Base-by-base conservation (phyloP, 2,329 filamentous ascomycete species). In the Aspergillus tubingensis region DNA sequence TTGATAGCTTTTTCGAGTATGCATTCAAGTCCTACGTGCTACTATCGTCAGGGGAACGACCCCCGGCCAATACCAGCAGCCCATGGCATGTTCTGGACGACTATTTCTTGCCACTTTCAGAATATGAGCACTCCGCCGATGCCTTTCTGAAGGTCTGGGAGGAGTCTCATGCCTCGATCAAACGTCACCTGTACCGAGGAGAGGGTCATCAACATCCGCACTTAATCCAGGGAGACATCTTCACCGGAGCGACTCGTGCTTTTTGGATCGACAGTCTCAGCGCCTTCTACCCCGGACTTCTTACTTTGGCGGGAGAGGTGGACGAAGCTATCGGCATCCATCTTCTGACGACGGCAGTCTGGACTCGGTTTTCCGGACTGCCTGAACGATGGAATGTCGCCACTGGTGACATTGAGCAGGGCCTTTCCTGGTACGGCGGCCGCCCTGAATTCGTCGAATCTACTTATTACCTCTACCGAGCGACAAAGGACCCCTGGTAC, bases 1-100 rank as follows among this genome's bases (percentile, higher is more conserved):
- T 96, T 70, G 95, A 99, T 79, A 97, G 93, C 77, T 99, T 99
- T 79, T 98, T 96, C 71, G 95, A 99, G 78, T 99, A 99, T 76
- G 93, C 95, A 3, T 84, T 98, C 70, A 99, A 99, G 77, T 92
- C 92, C 17, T 88, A 96, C 72, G 91, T 99, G 61, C 79, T 99
- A 23, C 85, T 98, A 21, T 96, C 94, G 2, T 91, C 91, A 1
- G 86, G 90, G 60, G 83, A 75, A 25, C 73, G 70, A 19, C 72
- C 75, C 10, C 62, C 64, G 3, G 72, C 72, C 52, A 68, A 77
- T 53, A 44, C 57, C 10, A 75, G 81, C 21, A 74, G 77, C 64
- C 70, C 81, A 65, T 72, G 80, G 70, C 72, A 79, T 62, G 64
- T 75, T 82, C 82, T 87, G 75, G 90, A 72, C 59, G 85, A 89